Evolutionary conservation across 2,329 filamentous ascomycete species (phyloP).

Genomic region (Blastomyces parvus): DNA sequence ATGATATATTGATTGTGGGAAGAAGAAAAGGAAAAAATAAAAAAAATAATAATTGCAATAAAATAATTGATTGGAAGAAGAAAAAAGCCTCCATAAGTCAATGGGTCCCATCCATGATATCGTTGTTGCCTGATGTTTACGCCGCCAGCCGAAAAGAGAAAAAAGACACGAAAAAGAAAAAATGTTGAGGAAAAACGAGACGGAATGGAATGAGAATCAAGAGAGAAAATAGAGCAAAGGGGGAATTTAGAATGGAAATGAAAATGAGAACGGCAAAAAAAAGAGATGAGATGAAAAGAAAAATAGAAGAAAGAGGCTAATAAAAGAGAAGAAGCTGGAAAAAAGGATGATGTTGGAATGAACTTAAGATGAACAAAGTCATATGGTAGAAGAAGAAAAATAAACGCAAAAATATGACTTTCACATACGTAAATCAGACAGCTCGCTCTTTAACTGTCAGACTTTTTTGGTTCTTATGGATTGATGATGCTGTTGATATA

Average conservation of each 20-base stretch:
- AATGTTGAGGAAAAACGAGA: slow-evolving; percentile 5
- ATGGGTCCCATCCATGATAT: slow-evolving; percentile 15
- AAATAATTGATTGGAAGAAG: slow-evolving; percentile 1
- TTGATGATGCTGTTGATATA: not conserved
- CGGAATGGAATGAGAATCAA: not conserved
- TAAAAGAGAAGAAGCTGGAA: not conserved
- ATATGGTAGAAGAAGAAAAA: not conserved
- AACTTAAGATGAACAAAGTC: not conserved
- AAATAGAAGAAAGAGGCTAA: not conserved
- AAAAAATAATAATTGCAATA: no score
- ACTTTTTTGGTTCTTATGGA: not conserved
- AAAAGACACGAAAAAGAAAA: slow-evolving; percentile 2
- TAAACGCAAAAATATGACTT: not conserved
- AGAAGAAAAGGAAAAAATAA: slow-evolving; percentile 13
- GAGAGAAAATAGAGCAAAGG: not conserved
- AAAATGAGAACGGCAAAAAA: not conserved
- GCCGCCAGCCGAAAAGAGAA: slow-evolving; percentile 9
- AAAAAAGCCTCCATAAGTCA: slow-evolving; percentile 12
- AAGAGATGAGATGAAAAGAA: no score
- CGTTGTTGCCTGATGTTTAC: slow-evolving; percentile 12
- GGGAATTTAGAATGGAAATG: not conserved
- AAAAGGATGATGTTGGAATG: not conserved
- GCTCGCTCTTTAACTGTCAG: slow-evolving; percentile 1
- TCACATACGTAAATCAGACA: slow-evolving; percentile 1
- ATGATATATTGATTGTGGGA: not conserved